Evolutionary conservation across 2,329 filamentous ascomycete species (phyloP), one percentile per base, ranked within the genome.

Genomic region (Monilinia aucupariae): DNA sequence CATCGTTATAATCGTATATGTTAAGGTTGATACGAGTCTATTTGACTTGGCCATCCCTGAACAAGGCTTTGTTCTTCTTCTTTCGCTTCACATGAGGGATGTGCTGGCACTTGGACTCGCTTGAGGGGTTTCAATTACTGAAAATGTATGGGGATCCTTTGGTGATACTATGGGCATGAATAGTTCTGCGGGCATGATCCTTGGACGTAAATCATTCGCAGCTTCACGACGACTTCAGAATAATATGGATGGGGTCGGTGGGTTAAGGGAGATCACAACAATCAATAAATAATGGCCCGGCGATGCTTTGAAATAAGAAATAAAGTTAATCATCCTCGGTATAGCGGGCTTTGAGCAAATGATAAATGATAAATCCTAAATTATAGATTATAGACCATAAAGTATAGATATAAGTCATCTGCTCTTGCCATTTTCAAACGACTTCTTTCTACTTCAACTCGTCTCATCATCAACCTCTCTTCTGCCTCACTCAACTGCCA

Each of bases 41-140:
- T 58, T 58, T 37, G 25, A 41, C 43, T 22, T 58, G 60, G 53
- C 51, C 7, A 61, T 49, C 59, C 49, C 27, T 61, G 59, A 61
- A 49, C 17, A 50, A 17, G 43, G 25, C 43, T 30, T 30, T 49
- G 41, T 30, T n/a, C 5, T 3, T 27, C 27, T 30, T 30, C 6
- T 45, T 30, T 22, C 34, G 8, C 9, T 34, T 41, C 32, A 39
- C 47, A n/a, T 41, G 52, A 62, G 60, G 60, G n/a, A 49, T 56
- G 52, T 62, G 60, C 60, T 56, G 60, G 60, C 20, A 30, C 9
- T 58, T 22, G 25, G 60, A 43, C 25, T 62, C 32, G 43, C 30
- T 58, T 34, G 20, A 47, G n/a, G 7, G 27, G 27, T 47, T 47
- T 47, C 30, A 34, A 20, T 32, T 27, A 22, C 41, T 56, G 25